Base-by-base conservation (phyloP, 2,329 filamentous ascomycete species). In the Amylocarpus encephaloides region DNA sequence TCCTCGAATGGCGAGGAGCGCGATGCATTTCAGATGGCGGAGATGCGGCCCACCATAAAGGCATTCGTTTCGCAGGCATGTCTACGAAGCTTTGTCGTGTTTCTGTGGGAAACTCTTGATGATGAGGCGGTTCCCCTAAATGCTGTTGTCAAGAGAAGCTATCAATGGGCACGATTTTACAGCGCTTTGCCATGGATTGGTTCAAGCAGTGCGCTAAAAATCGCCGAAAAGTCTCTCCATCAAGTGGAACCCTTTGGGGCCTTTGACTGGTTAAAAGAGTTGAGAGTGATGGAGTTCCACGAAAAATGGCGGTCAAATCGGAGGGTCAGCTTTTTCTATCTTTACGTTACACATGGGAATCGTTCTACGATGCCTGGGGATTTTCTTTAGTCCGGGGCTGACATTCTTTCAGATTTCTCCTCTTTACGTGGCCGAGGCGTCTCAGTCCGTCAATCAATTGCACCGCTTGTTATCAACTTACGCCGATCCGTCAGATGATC, bases 21-120 rank as follows among this genome's bases (percentile, higher is more conserved):
- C 15, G 70, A 75, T 54, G 73, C 70, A 54, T 74, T 73, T 55
- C 67, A 70, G 43, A 66, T 65, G 61, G 59, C 46, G 55, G 59
- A 44, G n/a, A 61, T 49, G 63, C 61, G 43, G n/a, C 43, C 56
- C 6, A 60, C 61, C 35, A 48, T 59, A 57, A 38, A 62, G 59
- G 46, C 59, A 36, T 51, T 58, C 54, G 45, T 62, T 38, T 54
- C 62, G 44, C 39, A 66, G 53, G 52, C 65, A 50, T 47, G 52
- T 51, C 7, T 63, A 54, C 49, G 65, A 54, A 49, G 55, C 58
- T 44, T 67, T 63, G 48, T 64, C 54, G 48, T 67, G 41, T 9
- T 67, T 54, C 10, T 62, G 16, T 59, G 58, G 49, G 53, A 68
- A 18, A 64, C 66, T 4, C 53, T 67, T 10, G 61, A 64, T 29